These are phyloP conservation scores for Misopates orontium DNA, from an alignment of 257 asterid genomes.

Conservation along the genomic window DNA sequence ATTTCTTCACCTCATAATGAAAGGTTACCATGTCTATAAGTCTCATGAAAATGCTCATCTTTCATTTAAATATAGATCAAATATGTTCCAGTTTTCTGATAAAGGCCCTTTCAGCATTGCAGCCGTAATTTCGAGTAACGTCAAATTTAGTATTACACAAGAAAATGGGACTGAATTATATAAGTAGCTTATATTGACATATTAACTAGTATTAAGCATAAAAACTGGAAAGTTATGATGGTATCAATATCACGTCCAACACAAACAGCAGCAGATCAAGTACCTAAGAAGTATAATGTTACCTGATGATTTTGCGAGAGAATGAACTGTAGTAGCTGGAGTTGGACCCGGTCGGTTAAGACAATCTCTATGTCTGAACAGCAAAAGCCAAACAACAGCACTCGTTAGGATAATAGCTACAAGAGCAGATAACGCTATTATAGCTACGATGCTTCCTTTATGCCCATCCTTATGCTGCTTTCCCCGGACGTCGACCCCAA, in stretches of 20 bases:
- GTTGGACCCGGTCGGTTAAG: slow-evolving; percentile 42
- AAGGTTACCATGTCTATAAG: not conserved
- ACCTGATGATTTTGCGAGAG: slow-evolving; percentile 85
- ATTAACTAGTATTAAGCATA: not conserved
- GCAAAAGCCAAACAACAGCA: slow-evolving; percentile 60
- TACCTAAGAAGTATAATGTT: slow-evolving; percentile 12
- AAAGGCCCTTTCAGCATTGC: slow-evolving; percentile 8
- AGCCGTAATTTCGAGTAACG: not conserved
- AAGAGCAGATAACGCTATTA: slow-evolving; percentile 62
- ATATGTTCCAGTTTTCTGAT: not conserved
- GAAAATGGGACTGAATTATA: not conserved
- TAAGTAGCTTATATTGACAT: not conserved
- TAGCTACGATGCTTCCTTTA: slow-evolving; percentile 55
- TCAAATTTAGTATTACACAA: not conserved
- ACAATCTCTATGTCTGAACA: slow-evolving; percentile 46
- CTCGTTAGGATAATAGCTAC: slow-evolving; percentile 53
- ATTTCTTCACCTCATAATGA: not conserved
- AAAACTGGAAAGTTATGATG: not conserved
- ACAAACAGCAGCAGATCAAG: not conserved
- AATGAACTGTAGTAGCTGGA: slow-evolving; percentile 50
- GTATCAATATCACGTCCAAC: not conserved
- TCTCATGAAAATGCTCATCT: too few species aligned
- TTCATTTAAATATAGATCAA: too few species aligned
- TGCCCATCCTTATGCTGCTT: slow-evolving; percentile 54
- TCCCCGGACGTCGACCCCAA: slow-evolving; percentile 77